Percentiles rank a stretch among this genome's conserved stretches.
Evolutionary conservation across 1,284 basidiomycete species (phyloP).

Genomic region (Earliella scabrosa): DNA sequence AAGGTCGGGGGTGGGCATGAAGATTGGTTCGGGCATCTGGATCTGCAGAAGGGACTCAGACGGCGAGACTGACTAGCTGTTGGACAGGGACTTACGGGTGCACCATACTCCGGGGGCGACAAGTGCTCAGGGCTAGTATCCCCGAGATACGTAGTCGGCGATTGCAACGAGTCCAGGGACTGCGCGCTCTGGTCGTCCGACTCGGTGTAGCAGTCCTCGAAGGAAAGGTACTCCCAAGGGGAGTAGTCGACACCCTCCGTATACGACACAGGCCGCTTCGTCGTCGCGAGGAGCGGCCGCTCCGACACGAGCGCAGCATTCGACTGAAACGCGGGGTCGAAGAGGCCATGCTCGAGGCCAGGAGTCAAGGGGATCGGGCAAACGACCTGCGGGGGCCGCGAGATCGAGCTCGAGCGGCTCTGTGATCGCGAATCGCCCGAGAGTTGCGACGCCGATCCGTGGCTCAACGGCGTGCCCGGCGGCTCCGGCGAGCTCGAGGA

Average conservation of each 20-base stretch:
- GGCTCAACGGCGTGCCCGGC: conserved; percentile 19
- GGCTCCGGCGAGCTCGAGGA: conserved; percentile 28
- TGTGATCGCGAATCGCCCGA: conserved; percentile 3
- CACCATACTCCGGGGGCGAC: conserved; percentile 9
- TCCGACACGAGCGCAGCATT: conserved; percentile 12
- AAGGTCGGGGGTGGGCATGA: conserved; percentile 3
- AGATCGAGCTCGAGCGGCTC: conserved; percentile 20
- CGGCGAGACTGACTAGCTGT: not conserved
- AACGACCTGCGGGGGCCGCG: conserved; percentile 6
- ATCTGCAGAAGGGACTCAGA: not conserved
- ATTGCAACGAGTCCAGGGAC: conserved; percentile 17
- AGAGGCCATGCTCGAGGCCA: conserved; percentile 1
- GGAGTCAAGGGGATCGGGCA: conserved; percentile 9
- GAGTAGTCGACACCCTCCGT: conserved; percentile 14
- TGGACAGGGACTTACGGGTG: conserved; percentile 6
- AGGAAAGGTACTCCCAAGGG: conserved; percentile 14
- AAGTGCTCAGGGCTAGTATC: conserved; percentile 11
- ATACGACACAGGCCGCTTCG: conserved; percentile 13
- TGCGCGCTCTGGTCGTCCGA: conserved; percentile 18
- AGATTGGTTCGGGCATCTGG: conserved; percentile 10
- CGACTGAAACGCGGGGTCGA: conserved; percentile 5
- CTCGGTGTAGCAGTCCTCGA: conserved; percentile 18
- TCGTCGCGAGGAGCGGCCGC: conserved; percentile 5
- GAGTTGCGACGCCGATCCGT: conserved; percentile 5
- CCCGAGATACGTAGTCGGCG: conserved; percentile 3